Evolutionary conservation across 345 rosid genomes (phyloP), one percentile per base, ranked within the genome.

Genomic region (Salix udensis): DNA sequence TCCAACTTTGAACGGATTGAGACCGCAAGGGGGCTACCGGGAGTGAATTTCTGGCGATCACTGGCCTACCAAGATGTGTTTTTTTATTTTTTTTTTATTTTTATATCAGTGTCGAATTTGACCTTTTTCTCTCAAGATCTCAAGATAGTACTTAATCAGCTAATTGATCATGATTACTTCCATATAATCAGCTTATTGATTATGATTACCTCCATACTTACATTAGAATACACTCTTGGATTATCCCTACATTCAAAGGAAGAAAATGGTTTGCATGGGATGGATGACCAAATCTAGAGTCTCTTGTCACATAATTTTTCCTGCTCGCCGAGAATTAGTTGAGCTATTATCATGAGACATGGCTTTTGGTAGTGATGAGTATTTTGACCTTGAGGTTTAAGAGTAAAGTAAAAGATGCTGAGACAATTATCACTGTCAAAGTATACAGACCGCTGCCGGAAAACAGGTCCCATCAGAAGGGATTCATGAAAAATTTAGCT

Each of bases 161-260:
- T 44, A 44, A 7, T 21, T 23, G 24, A 14, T 14, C 39, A 26
- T 16, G 24, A 58, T 72, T 24, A 28, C 26, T 31, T 6, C 14
- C 18, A 40, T 10, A 10, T 11, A 4, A 11, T 21, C 23, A 66
- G 67, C 44, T 30, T 31, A 7, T 21, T 23, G 24, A 14, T 8
- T 53, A 26, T 16, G 24, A 58, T 72, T 24, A 39, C 26, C n/a
- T 3, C 21, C 24, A 16, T 69, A n/a, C 79, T 46, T 76, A 16
- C 44, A 60, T 70, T 70, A 34, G 70, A 77, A 77, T 46, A n/a
- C 65, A 48, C 62, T n/a, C 58, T 31, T 46, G 30, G 68, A 46
- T 58, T 19, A 50, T 58, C 44, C 39, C 4, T 30, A 2, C 4
- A 7, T n/a, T 2, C 11, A n/a, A 21, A 44, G 65, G 15, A 34